Conservation (phyloP, 106 monocot species). For the Dendrobium huoshanense region DNA sequence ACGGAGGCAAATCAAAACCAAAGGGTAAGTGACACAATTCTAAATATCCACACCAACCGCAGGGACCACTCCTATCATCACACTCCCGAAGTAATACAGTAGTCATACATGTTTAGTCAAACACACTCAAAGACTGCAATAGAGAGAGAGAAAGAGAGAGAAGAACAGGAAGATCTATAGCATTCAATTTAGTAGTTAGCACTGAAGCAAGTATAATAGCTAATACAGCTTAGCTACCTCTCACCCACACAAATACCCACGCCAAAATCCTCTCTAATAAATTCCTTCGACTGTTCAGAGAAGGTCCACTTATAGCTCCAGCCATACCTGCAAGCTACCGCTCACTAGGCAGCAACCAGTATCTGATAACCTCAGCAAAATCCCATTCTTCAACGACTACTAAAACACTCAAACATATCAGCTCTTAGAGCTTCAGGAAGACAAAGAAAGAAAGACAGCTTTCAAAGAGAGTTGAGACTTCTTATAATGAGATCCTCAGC, state of each 20-base stretch:
- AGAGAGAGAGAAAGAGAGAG: constrained; percentile 1
- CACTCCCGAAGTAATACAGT: not conserved
- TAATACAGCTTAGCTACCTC: constrained; percentile 5
- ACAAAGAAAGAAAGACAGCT: not conserved
- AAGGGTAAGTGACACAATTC: too few relatives aligned
- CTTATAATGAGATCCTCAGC: not conserved
- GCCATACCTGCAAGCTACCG: not conserved
- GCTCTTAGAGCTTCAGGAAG: too few relatives aligned
- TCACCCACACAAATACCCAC: not conserved
- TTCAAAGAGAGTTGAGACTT: not conserved
- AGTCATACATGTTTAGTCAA: not conserved
- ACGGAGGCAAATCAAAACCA: too few relatives aligned
- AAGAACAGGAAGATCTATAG: not conserved
- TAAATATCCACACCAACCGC: too few relatives aligned
- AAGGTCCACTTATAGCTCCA: not conserved
- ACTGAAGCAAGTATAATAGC: constrained; percentile 24
- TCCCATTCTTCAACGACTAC: not conserved
- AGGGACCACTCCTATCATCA: constrained; percentile 1
- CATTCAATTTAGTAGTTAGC: not conserved
- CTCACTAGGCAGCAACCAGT: not conserved
- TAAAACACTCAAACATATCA: too few relatives aligned
- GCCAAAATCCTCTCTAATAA: not conserved
- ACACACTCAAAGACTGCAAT: not conserved
- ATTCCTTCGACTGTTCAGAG: not conserved
- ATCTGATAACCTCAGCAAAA: constrained; percentile 1